phyloP scores from a whole-genome alignment of 352 stramenopile species.

The Phytophthora pistaciae region DNA sequence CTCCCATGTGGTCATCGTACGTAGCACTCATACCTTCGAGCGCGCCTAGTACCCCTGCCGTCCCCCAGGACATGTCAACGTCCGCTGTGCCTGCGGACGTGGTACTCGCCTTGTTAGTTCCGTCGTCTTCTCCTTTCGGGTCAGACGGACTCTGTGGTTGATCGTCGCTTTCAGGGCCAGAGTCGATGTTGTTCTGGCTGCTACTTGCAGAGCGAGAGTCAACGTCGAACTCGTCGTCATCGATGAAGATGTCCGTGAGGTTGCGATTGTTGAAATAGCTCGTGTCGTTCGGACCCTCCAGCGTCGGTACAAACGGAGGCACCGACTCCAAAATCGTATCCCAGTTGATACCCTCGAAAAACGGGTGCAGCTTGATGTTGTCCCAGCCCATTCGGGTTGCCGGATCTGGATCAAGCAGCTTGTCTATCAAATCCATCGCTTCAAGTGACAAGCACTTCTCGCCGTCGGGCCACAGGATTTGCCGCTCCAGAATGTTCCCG shows the following conservation, averaged over 20 bases:
- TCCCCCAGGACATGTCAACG: conserved; percentile 36
- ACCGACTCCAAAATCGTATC: conserved; percentile 81
- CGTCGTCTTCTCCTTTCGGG: conserved; percentile 20
- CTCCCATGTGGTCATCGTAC: conserved; percentile 6
- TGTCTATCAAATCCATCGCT: conserved; percentile 87
- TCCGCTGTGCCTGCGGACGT: conserved; percentile 17
- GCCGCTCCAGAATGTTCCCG: conserved; percentile 82
- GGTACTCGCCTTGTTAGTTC: conserved; percentile 21
- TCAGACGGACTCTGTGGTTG: conserved; percentile 14
- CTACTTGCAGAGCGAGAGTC: conserved; percentile 49
- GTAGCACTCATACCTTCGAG: conserved; percentile 8
- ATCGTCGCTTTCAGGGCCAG: conserved; percentile 37
- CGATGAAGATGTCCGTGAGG: conserved; percentile 87
- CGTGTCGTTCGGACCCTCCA: conserved; percentile 89
- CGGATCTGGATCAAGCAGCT: conserved; percentile 75
- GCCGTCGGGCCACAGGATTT: conserved; percentile 91
- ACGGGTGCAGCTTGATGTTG: conserved; percentile 68
- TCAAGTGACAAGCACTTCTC: conserved; percentile 87
- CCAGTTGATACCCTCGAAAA: conserved; percentile 87
- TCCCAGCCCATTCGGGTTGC: conserved; percentile 74
- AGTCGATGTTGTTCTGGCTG: conserved; percentile 37
- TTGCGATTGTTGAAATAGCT: conserved; percentile 93
- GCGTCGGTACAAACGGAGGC: conserved; percentile 87
- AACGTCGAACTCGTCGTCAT: conserved; percentile 81
- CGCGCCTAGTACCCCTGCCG: conserved; percentile 6